These are phyloP conservation scores for Podospora anserina DNA, from an alignment of 495 filamentous ascomycete genomes.

Conservation along the genomic window DNA sequence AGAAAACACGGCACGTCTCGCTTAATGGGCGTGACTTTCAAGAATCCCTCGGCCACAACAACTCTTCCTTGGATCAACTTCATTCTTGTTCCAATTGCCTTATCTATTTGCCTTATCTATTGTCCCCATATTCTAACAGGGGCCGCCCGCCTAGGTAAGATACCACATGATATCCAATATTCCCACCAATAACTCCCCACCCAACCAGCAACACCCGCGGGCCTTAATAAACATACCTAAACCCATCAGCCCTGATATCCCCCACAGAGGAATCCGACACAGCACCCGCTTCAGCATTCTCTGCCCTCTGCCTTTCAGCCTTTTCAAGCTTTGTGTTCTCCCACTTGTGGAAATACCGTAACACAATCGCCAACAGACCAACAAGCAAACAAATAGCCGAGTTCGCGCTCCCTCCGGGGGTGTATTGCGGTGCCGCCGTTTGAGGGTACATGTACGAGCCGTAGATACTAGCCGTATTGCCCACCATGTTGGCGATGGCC, in stretches of 20 bases:
- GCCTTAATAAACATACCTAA: conserved; percentile 24
- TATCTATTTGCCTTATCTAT: too few species aligned
- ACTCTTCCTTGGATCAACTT: too few species aligned
- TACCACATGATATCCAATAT: not conserved
- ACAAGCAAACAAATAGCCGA: conserved; percentile 47
- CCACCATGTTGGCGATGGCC: conserved; percentile 55
- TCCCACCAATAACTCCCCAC: not conserved
- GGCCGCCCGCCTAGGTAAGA: not conserved
- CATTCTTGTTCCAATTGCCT: too few species aligned
- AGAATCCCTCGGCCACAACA: too few species aligned
- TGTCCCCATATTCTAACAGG: not conserved
- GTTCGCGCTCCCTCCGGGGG: conserved; percentile 42
- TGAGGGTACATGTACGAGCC: conserved; percentile 56
- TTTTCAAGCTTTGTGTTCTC: conserved; percentile 53
- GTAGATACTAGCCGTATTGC: conserved; percentile 54
- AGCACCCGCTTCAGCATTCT: conserved; percentile 16
- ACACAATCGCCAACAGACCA: conserved; percentile 39
- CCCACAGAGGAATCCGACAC: not conserved
- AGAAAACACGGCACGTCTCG: too few species aligned
- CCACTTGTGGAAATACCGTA: conserved; percentile 43
- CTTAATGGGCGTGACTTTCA: too few species aligned
- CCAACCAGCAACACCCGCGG: not conserved
- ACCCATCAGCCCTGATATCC: conserved; percentile 18
- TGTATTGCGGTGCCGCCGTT: conserved; percentile 50
- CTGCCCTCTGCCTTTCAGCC: conserved; percentile 32